phyloP scores from a whole-genome alignment of 1,284 basidiomycete genomes.

The Malassezia pachydermatis region DNA sequence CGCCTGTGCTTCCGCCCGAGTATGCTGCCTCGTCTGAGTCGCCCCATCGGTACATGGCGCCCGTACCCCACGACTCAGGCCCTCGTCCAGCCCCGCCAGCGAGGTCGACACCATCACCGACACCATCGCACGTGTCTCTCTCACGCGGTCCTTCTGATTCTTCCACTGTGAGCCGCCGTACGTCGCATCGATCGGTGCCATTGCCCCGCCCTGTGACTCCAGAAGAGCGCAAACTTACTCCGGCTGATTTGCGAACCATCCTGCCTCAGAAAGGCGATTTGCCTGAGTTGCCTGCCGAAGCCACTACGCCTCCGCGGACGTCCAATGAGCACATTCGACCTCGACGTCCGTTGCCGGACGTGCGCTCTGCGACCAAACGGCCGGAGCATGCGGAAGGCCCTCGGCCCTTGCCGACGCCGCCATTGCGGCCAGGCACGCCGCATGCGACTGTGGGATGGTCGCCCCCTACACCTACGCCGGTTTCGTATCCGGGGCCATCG shows the following conservation, averaged over 20 bases:
- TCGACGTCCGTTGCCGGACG: not conserved
- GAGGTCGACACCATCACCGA: not conserved
- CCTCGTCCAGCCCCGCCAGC: not conserved
- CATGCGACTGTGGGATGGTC: too few relatives aligned
- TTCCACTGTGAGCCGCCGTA: not conserved
- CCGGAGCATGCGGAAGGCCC: not conserved
- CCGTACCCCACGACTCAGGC: not conserved
- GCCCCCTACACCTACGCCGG: not conserved
- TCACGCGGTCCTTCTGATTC: not conserved
- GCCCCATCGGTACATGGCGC: not conserved
- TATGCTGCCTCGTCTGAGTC: not conserved
- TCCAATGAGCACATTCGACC: not conserved
- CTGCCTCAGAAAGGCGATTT: constrained; percentile 3
- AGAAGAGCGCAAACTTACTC: not conserved
- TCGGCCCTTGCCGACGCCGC: constrained; percentile 3
- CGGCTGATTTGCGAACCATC: not conserved
- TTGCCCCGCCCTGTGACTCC: not conserved
- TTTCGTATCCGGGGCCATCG: too few relatives aligned
- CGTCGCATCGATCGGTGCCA: not conserved
- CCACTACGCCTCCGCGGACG: not conserved
- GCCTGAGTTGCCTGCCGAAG: not conserved
- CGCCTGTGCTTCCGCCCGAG: not conserved
- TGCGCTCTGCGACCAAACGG: not conserved
- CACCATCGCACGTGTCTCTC: not conserved
- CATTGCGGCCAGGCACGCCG: not conserved